Percentiles rank a stretch among this genome's conserved stretches.
Evolutionary conservation across 352 stramenopile species (phyloP).

Genomic region (Globisporangium acanthophoron): DNA sequence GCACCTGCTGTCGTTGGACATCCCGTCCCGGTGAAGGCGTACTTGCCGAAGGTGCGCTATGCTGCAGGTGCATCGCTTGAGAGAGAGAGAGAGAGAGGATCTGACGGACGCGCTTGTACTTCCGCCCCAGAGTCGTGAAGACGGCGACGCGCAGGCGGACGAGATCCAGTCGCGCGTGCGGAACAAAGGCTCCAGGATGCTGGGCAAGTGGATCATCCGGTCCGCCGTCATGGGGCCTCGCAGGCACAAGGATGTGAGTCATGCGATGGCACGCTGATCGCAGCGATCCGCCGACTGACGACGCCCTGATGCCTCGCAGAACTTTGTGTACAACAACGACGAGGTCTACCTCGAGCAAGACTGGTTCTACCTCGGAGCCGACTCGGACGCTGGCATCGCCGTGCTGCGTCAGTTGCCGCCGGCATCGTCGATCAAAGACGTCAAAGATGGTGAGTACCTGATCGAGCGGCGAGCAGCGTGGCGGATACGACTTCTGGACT

Average conservation of each 20-base stretch:
- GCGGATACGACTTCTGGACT: conserved; percentile 65
- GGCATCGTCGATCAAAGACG: conserved; percentile 22
- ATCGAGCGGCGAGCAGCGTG: conserved; percentile 63
- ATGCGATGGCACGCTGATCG: neutral
- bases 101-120: neutral
- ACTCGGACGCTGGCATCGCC: conserved; percentile 53
- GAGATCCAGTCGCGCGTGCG: conserved; percentile 74
- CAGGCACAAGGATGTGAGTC: conserved; percentile 45
- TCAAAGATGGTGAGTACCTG: conserved; percentile 56
- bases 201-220: conserved; percentile 75
- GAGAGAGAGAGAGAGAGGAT: neutral
- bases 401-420: conserved; percentile 59
- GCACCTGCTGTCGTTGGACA: conserved; percentile 43
- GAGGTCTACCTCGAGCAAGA: conserved; percentile 81
- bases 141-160: conserved; percentile 66
- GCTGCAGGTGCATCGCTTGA: too few species aligned
- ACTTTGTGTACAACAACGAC: conserved; percentile 81
- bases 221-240: conserved; percentile 40
- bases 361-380: conserved; percentile 77
- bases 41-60: conserved; percentile 53
- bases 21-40: conserved; percentile 55
- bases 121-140: conserved; percentile 43
- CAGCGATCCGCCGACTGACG: neutral
- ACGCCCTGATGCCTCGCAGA: conserved; percentile 17
- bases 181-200: conserved; percentile 71